Base-by-base conservation (phyloP, 192 early-diverging fungal genomes). In the Dimargaris cristalligena region DNA sequence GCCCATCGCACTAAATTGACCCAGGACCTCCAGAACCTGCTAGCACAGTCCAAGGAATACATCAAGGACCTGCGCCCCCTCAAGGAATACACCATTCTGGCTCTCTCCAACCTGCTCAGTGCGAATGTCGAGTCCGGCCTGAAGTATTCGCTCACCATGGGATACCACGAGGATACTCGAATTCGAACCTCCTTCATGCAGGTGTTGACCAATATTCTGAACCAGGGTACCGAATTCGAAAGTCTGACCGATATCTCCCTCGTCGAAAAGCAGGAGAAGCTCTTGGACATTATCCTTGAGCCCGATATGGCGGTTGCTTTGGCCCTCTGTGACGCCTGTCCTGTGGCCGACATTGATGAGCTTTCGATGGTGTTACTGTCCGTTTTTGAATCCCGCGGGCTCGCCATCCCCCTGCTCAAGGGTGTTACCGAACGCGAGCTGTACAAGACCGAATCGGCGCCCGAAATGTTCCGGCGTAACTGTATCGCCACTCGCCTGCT, bases 61-160 rank as follows among this genome's bases (percentile, higher is more conserved):
- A 65, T 80, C 14, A 77, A 78, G 32, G 78, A 86, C 63, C 65
- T 87, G 9, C 74, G 69, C 0, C 78, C 80, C 23, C 60, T 92
- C 30, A 88, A 88, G 66, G 88, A 92, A n/a, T 80, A 82, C 46
- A 84, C 88, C 4, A 91, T 96, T 67, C 77, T 85, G 48, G 88
- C 88, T 1, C 72, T 98, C 46, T 89, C 90, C 23, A 89, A 94
- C 63, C 79, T 98, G 64, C 68, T 98, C 25, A 80, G 85, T 11
- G 86, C 88, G 4, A 98, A 98, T 68, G 78, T 96, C 50, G 93
- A 95, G 65, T 81, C 90, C 48, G 93, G 90, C 28, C 71, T 98
- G 59, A 82, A 89, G 70, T 89, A 83, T 67, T 91, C 90, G 46
- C 67, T 98, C 26, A 78, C 87, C 0, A 85, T 92, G 75, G 87